Evolutionary conservation across 352 stramenopile species (phyloP).

Genomic region (Pseudoperonospora humuli): DNA sequence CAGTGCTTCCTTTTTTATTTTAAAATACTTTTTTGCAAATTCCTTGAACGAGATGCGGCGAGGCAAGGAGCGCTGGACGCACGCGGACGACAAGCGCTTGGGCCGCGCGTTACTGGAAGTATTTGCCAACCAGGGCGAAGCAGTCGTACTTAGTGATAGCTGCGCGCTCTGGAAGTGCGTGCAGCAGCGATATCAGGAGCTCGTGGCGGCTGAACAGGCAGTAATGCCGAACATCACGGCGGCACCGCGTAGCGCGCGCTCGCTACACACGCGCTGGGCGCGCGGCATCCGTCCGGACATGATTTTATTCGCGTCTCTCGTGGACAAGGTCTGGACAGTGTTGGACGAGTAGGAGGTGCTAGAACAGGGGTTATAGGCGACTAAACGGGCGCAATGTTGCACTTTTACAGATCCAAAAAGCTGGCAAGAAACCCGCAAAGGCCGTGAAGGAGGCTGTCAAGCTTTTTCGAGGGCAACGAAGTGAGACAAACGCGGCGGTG

Average conservation of each 20-base stretch:
- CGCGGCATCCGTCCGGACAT: slow-evolving; percentile 22
- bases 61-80: slow-evolving; percentile 26
- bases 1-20: slow-evolving; percentile 20
- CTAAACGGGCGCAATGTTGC: slow-evolving; percentile 10
- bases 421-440: slow-evolving; percentile 13
- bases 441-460: slow-evolving; percentile 14
- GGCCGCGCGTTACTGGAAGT: slow-evolving; percentile 19
- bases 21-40: slow-evolving; percentile 1
- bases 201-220: slow-evolving; percentile 14
- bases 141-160: slow-evolving; percentile 20
- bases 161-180: slow-evolving; percentile 25
- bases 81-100: slow-evolving; percentile 25
- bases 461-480: slow-evolving; percentile 16
- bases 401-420: slow-evolving; percentile 10
- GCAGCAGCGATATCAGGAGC: slow-evolving; percentile 23
- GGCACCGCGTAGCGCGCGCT: slow-evolving; percentile 16
- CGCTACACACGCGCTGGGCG: slow-evolving; percentile 25
- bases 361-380: background rate
- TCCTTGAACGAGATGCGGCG: slow-evolving; percentile 12
- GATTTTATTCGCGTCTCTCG: slow-evolving; percentile 19
- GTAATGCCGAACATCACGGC: slow-evolving; percentile 6
- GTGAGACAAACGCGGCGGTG: slow-evolving; percentile 14
- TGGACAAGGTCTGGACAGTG: slow-evolving; percentile 10
- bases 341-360: background rate
- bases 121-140: slow-evolving; percentile 15